Evolutionary conservation across 331 rosid species (phyloP), one percentile per base, ranked within the genome.

Genomic region (Dryas integrifolia): DNA sequence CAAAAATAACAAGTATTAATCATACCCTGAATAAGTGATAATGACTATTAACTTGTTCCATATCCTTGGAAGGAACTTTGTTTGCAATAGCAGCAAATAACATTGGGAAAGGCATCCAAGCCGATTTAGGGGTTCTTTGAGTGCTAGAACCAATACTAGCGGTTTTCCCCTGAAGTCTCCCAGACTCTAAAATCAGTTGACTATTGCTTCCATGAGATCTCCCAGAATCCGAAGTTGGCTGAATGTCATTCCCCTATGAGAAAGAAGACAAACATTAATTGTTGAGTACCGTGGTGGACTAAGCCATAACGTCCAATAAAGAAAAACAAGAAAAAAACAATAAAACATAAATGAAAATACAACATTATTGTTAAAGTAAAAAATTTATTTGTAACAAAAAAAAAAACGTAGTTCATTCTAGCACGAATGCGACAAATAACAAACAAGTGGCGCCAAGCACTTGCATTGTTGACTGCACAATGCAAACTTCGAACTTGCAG

Each of bases 91-190:
- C 96, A 76, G 77, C 77, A 78, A 94, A 84, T 70, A 94, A 77
- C 84, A 75, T 70, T 13, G 92, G 81, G 57, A 94, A 82, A 64
- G 96, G 96, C 86, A 94, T 82, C 92, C 92, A 91, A 13, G 98
- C 95, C 6, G 97, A 94, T 69, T 67, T 84, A 1, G 96, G 98
- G 82, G 60, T 57, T 78, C 69, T 87, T 69, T 69, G 65, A 11
- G 79, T 12, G 72, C 76, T 82, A 70, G 93, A 75, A 65, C 69
- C 82, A 58, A 53, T 11, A 21, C 69, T 79, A 38, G 84, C 63
- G 72, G 77, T 82, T 69, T 82, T 81, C 78, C 58, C 89, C 76
- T 76, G 79, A 65, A 76, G 69, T 61, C 68, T 52, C 68, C 84
- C 84, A 59, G 73, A 58, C 46, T 55, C 75, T 55, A 81, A 72